Evolutionary conservation across 148 eudicot species (phyloP), one percentile per base, ranked within the genome.

Genomic region (Vaccinium macrocarpon): DNA sequence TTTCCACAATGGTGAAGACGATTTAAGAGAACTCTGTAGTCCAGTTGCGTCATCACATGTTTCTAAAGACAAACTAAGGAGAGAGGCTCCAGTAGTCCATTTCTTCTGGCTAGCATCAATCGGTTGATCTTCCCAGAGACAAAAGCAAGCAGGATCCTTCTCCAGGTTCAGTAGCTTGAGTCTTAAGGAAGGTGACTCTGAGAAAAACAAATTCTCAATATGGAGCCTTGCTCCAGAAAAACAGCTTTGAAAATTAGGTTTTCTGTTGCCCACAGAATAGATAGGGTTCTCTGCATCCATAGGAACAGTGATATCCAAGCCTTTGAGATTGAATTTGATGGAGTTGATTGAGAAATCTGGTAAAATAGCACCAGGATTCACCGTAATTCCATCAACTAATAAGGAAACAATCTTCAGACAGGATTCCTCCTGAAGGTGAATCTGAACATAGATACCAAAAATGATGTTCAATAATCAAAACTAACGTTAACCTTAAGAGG

Each of bases 361-460:
- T 82, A 91, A 88, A 85, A 93, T 86, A 86, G 89, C 85, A 83
- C 92, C 92, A 84, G 91, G 85, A 87, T 87, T 88, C 38, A 89
- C 93, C 53, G 92, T 92, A 87, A 93, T 88, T 73, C 99, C 99
- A 84, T 97, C 99, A 86, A 95, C 96, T 88, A 97, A 86, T 84
- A 97, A 93, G 75, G 99, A 97, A 82, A 91, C 88, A 91, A 97
- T 92, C 86, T 97, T 97, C 87, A 97, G 84, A 87, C 97, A 97
- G 64, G 99, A 97, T 81, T 95, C 98, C 87, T 97, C 99, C 89
- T 95, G 98, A 89, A 97, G 98, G 89, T 92, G 90, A 87, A 96
- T 86, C 99, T 96, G 95, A 38, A 76, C 76, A 87, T 85, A 71
- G 49, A 23, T 6, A 42, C 1, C 1, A 76, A 75, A 84, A 11